Evolutionary conservation across 495 filamentous ascomycete species (phyloP).

Genomic region (Penicillium atrosanguineum): DNA sequence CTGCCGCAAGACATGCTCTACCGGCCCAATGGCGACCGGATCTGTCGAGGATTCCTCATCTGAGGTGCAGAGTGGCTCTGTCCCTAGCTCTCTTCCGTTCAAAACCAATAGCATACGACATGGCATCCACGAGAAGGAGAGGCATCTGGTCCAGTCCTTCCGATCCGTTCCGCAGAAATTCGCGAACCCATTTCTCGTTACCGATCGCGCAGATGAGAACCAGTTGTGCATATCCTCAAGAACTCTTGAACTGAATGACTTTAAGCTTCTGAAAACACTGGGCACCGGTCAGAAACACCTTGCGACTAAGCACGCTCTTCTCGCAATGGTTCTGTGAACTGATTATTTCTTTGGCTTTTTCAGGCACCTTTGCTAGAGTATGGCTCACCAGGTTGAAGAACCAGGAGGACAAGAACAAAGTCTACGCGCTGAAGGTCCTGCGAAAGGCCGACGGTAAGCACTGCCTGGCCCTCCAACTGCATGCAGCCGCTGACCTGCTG

Average conservation of each 20-base stretch:
- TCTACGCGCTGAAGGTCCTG: constrained; percentile 91
- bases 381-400: constrained; percentile 75
- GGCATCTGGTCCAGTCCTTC: constrained; percentile 41
- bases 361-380: constrained; percentile 94
- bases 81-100: constrained; percentile 18
- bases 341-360: constrained; percentile 18
- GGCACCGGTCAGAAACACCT: constrained; percentile 65
- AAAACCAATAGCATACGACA: constrained; percentile 35
- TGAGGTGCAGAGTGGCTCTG: constrained; percentile 31
- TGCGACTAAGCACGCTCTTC: background rate
- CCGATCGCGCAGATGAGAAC: constrained; percentile 54
- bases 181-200: constrained; percentile 52
- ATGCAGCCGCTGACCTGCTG: constrained; percentile 7
- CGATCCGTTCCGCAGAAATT: constrained; percentile 46
- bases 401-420: constrained; percentile 60
- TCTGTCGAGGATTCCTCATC: constrained; percentile 40
- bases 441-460: constrained; percentile 76
- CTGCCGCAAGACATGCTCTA: constrained; percentile 33
- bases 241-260: constrained; percentile 65
- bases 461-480: background rate
- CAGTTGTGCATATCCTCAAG: constrained; percentile 55
- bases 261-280: constrained; percentile 81
- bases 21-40: constrained; percentile 44
- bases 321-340: constrained; percentile 24
- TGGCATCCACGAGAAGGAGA: constrained; percentile 49